Conservation (phyloP, 768 basidiomycete species). For the Daedaleopsis sinensis region DNA sequence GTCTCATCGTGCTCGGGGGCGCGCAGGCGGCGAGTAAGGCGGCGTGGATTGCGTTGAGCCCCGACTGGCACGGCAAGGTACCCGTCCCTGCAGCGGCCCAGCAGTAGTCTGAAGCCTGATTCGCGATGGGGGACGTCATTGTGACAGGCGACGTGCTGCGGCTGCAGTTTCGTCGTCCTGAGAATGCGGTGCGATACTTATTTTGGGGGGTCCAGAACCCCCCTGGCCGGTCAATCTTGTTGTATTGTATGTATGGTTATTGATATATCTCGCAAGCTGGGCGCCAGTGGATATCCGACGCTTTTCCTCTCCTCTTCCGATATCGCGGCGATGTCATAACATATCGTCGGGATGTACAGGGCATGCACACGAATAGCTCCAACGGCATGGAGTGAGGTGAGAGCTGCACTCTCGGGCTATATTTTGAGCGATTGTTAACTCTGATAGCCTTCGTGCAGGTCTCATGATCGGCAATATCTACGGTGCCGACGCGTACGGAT, state of each 20-base stretch:
- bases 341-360: too few species aligned
- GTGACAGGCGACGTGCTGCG: neutral
- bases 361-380: too few species aligned
- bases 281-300: neutral
- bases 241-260: conserved; percentile 14
- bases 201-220: neutral
- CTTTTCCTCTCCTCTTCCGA: neutral
- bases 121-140: neutral
- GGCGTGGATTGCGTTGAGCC: conserved; percentile 9
- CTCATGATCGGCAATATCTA: too few species aligned
- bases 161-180: neutral
- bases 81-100: neutral
- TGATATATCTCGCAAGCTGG: neutral
- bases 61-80: conserved; percentile 4
- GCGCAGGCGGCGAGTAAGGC: neutral
- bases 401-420: too few species aligned
- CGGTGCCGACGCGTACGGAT: too few species aligned
- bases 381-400: neutral
- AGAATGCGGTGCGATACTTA: neutral
- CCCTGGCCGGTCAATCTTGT: conserved; percentile 2
- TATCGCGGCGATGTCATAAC: too few species aligned
- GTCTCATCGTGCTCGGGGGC: conserved; percentile 12
- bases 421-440: too few species aligned
- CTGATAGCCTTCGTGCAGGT: too few species aligned
- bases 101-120: neutral